Percentiles rank a stretch among this genome's conserved stretches.
Conservation (phyloP, 306 rosid genomes). For the Aeschynomene evenia region DNA sequence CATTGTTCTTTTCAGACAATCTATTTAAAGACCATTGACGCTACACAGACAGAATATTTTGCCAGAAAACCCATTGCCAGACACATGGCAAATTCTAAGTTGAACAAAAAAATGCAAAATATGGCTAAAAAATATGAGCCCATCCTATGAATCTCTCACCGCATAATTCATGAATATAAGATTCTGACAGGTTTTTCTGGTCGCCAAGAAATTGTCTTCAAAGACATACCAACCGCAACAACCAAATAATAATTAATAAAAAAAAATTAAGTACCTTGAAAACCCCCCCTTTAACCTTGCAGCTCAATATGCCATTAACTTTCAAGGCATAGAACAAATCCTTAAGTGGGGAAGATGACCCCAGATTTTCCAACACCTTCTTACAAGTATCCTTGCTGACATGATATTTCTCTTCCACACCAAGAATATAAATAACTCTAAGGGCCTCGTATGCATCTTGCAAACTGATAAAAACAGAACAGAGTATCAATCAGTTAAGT, state of each 20-base stretch:
- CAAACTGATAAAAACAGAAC: slow-evolving; percentile 50
- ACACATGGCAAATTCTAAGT: too few relatives aligned
- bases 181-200: too few relatives aligned
- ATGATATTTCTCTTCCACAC: slow-evolving; percentile 56
- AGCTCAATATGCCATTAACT: slow-evolving; percentile 66
- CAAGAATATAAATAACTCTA: slow-evolving; percentile 73
- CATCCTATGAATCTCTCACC: too few relatives aligned
- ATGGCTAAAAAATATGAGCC: too few relatives aligned
- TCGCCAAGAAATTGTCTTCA: background rate
- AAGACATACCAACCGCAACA: background rate
- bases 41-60: too few relatives aligned
- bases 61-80: too few relatives aligned
- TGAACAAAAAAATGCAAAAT: too few relatives aligned
- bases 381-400: slow-evolving; percentile 50
- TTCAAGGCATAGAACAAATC: slow-evolving; percentile 72
- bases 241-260: slow-evolving; percentile 4
- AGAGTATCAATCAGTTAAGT: slow-evolving; percentile 18
- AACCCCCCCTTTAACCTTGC: slow-evolving; percentile 50
- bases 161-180: too few relatives aligned
- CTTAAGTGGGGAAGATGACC: slow-evolving; percentile 52
- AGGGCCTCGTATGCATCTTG: slow-evolving; percentile 81
- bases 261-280: slow-evolving; percentile 52
- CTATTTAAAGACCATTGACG: background rate
- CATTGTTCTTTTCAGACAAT: background rate
- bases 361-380: slow-evolving; percentile 62